These are phyloP conservation scores for Coprinopsis strossmayeri DNA, from an alignment of 768 basidiomycete genomes.

Conservation along the genomic window DNA sequence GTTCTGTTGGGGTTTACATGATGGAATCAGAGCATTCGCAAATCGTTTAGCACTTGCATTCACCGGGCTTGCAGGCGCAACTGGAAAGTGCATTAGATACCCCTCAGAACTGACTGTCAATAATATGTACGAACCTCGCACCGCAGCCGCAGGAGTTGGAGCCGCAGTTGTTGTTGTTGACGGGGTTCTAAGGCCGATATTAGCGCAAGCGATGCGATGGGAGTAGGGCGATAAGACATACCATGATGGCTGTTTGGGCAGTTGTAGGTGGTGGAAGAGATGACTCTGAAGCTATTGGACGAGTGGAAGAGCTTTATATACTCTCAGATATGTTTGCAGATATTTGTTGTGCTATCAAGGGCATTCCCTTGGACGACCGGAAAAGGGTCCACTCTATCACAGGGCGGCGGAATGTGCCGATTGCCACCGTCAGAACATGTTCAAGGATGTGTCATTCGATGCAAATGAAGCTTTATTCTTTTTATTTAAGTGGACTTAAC, in stretches of 20 bases:
- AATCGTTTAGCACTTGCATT: constrained; percentile 57
- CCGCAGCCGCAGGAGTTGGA: constrained; percentile 46
- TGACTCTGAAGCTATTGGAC: constrained; percentile 2
- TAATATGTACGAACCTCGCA: constrained; percentile 23
- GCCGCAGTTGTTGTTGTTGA: constrained; percentile 43
- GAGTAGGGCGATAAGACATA: constrained; percentile 18
- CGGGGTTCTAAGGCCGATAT: constrained; percentile 25
- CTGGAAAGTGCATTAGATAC: constrained; percentile 21
- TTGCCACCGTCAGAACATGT: background rate
- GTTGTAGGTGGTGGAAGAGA: constrained; percentile 9
- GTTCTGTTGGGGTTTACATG: background rate
- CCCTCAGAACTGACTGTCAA: constrained; percentile 2
- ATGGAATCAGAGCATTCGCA: background rate
- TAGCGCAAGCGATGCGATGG: constrained; percentile 6
- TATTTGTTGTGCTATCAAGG: constrained; percentile 10
- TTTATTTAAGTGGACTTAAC: no score
- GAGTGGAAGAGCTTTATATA: constrained; percentile 7
- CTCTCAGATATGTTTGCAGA: constrained; percentile 11
- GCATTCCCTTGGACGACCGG: background rate
- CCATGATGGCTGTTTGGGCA: constrained; percentile 29
- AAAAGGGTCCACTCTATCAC: no score
- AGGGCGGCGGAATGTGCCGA: no score
- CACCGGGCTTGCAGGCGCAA: constrained; percentile 53
- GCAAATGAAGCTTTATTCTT: background rate
- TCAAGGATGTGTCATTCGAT: no score